Conservation (phyloP, 169 alveolate genomes). For the Plasmodium gonderi region DNA sequence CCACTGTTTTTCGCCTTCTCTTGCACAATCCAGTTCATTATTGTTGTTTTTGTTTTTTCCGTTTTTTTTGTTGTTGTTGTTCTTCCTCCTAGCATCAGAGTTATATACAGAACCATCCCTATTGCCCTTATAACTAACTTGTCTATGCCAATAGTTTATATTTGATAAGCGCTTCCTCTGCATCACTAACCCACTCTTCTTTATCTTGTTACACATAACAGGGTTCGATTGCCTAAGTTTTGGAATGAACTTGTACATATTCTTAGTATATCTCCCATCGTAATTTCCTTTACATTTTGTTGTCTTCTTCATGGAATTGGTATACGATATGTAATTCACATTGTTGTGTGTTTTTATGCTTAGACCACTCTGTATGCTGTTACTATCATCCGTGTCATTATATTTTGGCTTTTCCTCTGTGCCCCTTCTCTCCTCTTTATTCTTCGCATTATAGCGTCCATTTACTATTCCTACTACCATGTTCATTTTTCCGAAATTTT, state of each 20-base stretch:
- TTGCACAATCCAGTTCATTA: not conserved
- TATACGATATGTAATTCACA: not conserved
- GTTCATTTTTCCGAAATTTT: not conserved
- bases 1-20: no score
- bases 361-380: not conserved
- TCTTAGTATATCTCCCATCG: slow-evolving; percentile 1
- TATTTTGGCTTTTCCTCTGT: not conserved
- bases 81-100: slow-evolving; percentile 22
- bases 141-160: not conserved
- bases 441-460: not conserved
- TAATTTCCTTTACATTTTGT: not conserved
- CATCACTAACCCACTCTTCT: not conserved
- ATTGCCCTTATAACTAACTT: not conserved
- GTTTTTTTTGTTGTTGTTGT: not conserved
- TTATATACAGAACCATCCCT: not conserved
- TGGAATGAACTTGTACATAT: not conserved
- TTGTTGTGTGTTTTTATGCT: not conserved
- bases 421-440: not conserved
- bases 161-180: not conserved
- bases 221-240: slow-evolving; percentile 8
- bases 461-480: not conserved
- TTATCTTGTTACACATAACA: not conserved
- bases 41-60: no score
- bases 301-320: not conserved
- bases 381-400: not conserved